Conservation (phyloP, 495 filamentous ascomycete genomes). For the Penicillium maclennaniae region DNA sequence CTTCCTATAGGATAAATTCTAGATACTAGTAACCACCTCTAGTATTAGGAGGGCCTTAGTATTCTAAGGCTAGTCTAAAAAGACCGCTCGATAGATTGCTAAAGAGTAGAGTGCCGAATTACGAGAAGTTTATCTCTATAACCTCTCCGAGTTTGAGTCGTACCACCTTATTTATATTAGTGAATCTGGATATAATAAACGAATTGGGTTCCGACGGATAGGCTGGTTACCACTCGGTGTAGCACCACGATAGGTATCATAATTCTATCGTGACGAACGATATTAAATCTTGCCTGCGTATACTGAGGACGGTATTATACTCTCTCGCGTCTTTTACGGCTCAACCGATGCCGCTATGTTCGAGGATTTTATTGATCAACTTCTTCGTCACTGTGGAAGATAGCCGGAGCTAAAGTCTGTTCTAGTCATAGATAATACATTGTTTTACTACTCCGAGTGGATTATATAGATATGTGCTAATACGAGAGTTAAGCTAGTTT, state of each 20-base stretch:
- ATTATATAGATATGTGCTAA: too few relatives aligned
- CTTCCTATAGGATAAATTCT: too few relatives aligned
- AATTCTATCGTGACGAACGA: constrained; percentile 23
- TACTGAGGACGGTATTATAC: constrained; percentile 27
- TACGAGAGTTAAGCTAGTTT: too few relatives aligned
- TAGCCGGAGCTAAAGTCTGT: too few relatives aligned
- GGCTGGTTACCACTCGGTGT: background rate
- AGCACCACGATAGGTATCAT: background rate
- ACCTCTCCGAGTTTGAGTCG: background rate
- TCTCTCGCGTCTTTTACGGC: constrained; percentile 28
- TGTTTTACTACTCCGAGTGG: too few relatives aligned
- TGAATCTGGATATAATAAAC: background rate
- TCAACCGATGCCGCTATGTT: constrained; percentile 30
- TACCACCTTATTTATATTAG: background rate
- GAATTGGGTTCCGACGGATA: background rate
- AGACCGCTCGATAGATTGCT: constrained; percentile 5
- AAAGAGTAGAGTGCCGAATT: background rate
- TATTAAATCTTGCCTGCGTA: constrained; percentile 36
- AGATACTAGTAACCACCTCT: too few relatives aligned
- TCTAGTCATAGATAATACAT: too few relatives aligned
- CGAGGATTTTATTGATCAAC: constrained; percentile 35
- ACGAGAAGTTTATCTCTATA: background rate
- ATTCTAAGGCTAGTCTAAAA: constrained; percentile 15
- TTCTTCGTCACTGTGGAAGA: background rate
- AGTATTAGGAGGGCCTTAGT: too few relatives aligned